These are phyloP conservation scores for Batrachochytrium dendrobatidis DNA, from an alignment of 371 early-diverging fungal genomes.

Conservation along the genomic window DNA sequence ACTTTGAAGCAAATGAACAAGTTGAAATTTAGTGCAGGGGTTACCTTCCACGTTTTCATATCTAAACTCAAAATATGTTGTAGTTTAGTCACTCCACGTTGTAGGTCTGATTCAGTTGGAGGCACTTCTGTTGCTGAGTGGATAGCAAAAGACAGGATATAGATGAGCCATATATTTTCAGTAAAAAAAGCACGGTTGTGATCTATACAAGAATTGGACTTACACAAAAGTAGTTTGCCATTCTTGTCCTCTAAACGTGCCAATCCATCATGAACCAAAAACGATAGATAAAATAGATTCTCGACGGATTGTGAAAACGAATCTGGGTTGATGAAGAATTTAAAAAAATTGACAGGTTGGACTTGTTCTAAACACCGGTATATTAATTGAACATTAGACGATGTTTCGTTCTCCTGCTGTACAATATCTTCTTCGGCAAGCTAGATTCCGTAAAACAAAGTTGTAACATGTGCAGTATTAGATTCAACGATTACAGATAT, in stretches of 20 bases:
- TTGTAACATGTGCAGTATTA: slow-evolving; percentile 8
- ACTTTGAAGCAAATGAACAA: too few species aligned
- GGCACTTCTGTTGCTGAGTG: neutral
- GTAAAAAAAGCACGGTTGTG: too few species aligned
- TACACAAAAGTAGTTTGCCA: too few species aligned
- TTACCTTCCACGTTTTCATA: slow-evolving; percentile 1
- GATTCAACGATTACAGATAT: neutral
- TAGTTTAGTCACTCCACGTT: neutral
- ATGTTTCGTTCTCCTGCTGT: slow-evolving; percentile 82
- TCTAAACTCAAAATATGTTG: slow-evolving; percentile 3
- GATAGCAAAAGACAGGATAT: too few species aligned
- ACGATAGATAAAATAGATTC: slow-evolving; percentile 89
- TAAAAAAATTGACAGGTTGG: slow-evolving; percentile 67
- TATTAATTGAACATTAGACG: slow-evolving; percentile 66
- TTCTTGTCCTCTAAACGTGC: slow-evolving; percentile 50
- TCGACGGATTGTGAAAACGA: slow-evolving; percentile 91
- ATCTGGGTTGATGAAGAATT: slow-evolving; percentile 81
- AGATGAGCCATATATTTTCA: too few species aligned
- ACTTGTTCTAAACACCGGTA: slow-evolving; percentile 43
- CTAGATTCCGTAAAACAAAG: slow-evolving; percentile 23
- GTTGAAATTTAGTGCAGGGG: too few species aligned
- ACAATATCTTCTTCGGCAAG: slow-evolving; percentile 64
- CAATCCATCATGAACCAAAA: slow-evolving; percentile 77
- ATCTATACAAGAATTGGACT: too few species aligned
- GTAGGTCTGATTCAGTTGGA: neutral